Conservation (phyloP, 352 stramenopile species). For the Phytophthora tentaculata region DNA sequence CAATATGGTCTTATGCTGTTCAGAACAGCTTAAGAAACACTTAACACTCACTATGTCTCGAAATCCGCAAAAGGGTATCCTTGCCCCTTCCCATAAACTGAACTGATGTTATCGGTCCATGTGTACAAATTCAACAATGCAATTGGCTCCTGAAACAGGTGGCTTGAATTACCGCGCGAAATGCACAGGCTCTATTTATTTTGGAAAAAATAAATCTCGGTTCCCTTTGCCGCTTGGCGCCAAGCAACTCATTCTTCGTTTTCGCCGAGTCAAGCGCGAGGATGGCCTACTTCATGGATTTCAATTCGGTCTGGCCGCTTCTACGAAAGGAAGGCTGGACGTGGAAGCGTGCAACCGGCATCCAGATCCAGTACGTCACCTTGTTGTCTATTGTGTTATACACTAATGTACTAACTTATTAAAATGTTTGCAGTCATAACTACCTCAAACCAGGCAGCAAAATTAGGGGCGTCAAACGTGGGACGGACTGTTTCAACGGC, state of each 20-base stretch:
- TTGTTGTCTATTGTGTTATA: neutral
- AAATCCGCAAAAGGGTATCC: neutral
- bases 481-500: neutral
- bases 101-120: neutral
- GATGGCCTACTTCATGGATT: neutral
- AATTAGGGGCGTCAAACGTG: neutral
- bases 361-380: neutral
- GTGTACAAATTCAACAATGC: neutral
- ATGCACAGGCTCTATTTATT: neutral
- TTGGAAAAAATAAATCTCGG: neutral
- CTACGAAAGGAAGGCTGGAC: neutral
- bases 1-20: neutral
- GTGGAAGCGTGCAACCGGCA: neutral
- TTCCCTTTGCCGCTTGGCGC: neutral
- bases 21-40: neutral
- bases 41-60: neutral
- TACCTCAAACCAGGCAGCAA: neutral
- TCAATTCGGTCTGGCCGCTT: neutral
- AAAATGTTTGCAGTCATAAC: neutral
- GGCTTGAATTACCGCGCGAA: neutral
- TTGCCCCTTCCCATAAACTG: neutral
- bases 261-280: neutral
- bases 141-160: neutral
- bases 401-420: neutral
- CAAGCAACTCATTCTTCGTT: neutral